These are phyloP conservation scores for Claviceps capensis DNA, from an alignment of 2,329 filamentous ascomycete species.

Conservation along the genomic window DNA sequence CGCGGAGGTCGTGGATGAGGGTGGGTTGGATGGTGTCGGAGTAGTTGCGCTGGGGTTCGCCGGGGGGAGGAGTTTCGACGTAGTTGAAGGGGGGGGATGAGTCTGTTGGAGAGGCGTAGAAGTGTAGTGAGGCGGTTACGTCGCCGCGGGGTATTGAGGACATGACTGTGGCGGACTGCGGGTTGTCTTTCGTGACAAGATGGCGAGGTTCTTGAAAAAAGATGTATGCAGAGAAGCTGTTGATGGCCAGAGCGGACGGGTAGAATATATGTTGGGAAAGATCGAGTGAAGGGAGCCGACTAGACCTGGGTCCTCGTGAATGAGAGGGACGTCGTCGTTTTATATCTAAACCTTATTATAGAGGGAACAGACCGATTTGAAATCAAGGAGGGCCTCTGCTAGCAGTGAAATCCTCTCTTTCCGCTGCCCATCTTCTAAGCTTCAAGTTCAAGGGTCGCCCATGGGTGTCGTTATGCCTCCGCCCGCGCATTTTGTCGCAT, in stretches of 20 bases:
- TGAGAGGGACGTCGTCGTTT: neutral
- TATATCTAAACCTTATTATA: neutral
- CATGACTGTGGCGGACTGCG: neutral
- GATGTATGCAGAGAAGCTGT: neutral
- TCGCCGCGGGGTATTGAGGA: slow-evolving; percentile 39
- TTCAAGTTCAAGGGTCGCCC: neutral
- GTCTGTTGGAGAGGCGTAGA: slow-evolving; percentile 51
- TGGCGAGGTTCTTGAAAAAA: no score
- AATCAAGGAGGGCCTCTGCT: neutral
- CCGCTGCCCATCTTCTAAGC: neutral
- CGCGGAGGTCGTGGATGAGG: slow-evolving; percentile 58
- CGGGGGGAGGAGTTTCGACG: slow-evolving; percentile 49
- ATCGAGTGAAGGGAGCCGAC: no score
- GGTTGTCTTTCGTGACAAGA: no score
- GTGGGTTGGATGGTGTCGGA: slow-evolving; percentile 34
- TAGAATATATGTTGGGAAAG: no score
- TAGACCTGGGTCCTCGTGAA: neutral
- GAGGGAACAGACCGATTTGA: neutral
- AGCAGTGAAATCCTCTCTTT: neutral
- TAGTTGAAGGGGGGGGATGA: slow-evolving; percentile 46
- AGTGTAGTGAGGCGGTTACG: slow-evolving; percentile 49
- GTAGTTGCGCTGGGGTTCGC: slow-evolving; percentile 54
- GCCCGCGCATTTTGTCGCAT: neutral
- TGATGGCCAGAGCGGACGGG: neutral
- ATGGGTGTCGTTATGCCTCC: neutral